Evolutionary conservation across 2,329 filamentous ascomycete species (phyloP).

Genomic region (Fusarium sp.): DNA sequence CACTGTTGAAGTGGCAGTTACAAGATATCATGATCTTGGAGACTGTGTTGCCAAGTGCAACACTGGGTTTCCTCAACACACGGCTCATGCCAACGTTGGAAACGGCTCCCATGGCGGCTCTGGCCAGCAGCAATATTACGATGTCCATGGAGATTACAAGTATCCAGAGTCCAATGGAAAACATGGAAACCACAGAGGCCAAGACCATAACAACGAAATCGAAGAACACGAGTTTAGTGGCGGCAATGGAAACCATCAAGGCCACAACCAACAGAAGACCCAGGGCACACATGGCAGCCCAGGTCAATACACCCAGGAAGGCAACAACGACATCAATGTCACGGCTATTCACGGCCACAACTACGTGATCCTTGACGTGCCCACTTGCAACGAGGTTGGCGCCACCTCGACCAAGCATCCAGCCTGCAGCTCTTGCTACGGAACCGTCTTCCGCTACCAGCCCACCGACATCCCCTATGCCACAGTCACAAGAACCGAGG

Average conservation of each 20-base stretch:
- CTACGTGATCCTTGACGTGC: slow-evolving; percentile 39
- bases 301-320: neutral
- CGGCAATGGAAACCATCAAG: neutral
- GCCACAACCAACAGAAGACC: neutral
- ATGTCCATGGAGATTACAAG: neutral
- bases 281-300: neutral
- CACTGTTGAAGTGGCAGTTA: slow-evolving; percentile 16
- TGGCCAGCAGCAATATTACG: neutral
- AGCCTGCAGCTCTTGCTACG: slow-evolving; percentile 34
- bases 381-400: slow-evolving; percentile 31
- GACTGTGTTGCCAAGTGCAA: slow-evolving; percentile 8
- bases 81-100: neutral
- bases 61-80: neutral
- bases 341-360: neutral
- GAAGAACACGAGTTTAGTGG: neutral
- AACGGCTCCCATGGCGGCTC: neutral
- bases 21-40: slow-evolving; percentile 23
- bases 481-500: slow-evolving; percentile 35
- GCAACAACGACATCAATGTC: neutral
- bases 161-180: neutral
- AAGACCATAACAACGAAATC: neutral
- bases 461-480: slow-evolving; percentile 39
- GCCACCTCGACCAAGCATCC: slow-evolving; percentile 36
- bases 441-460: slow-evolving; percentile 43
- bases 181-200: neutral